Evolutionary conservation across 352 stramenopile species (phyloP), one percentile per base, ranked within the genome.

Genomic region (Pythium pyrilobum): DNA sequence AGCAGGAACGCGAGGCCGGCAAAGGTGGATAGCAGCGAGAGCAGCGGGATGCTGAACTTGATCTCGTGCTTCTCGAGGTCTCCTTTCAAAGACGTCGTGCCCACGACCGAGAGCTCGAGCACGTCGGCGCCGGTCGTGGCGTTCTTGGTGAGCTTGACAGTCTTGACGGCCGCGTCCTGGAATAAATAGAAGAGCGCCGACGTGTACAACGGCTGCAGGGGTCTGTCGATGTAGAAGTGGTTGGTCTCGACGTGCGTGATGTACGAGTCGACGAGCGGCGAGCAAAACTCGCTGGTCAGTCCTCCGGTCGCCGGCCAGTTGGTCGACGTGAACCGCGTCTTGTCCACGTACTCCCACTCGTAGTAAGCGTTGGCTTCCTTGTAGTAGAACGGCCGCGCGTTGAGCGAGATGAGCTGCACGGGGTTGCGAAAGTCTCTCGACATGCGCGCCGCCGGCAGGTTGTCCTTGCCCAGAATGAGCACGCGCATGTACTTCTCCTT

Each of bases 21-120:
- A 33, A 73, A 76, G 10, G 74, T 79, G 13, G 71, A 70, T 40
- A 78, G 61, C 1, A 68, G 51, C 7, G 71, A 78, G 27, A 50
- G 64, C 0, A 72, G 20, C 2, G 59, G 59, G 23, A 66, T 56
- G 20, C 38, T 58, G 44, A 62, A 56, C 15, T 48, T 44, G 59
- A 66, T 62, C 4, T 57, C 40, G 27, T 56, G 33, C 16, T 32
- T 36, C n/a, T 50, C 46, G 1, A 51, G 5, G 28, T 66, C 59
- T 28, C 59, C 59, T 18, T 67, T 67, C 32, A 67, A 33, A 38
- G 42, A 42, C 8, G 48, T 49, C 15, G 20, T 58, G 39, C 48
- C 50, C 39, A 65, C 23, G 3, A 46, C 27, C 23, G 41, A 28
- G 21, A 57, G 27, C 34, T 57, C 33, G n/a, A 50, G 27, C 20